phyloP scores from a whole-genome alignment of 1,139 yeast species.

The Geotrichum carabidarum region DNA sequence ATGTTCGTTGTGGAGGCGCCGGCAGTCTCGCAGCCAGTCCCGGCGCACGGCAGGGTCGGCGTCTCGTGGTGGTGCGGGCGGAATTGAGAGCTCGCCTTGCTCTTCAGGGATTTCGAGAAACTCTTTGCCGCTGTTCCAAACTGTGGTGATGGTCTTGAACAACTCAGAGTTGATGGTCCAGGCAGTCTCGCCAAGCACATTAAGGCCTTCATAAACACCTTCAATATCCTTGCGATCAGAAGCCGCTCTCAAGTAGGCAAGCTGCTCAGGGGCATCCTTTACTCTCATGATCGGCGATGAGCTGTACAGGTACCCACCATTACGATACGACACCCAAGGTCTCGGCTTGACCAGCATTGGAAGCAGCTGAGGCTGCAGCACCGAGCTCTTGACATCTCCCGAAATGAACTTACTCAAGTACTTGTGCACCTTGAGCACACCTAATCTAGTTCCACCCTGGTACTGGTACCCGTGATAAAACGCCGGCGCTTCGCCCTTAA shows the following conservation, averaged over 20 bases:
- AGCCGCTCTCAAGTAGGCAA: slow-evolving; percentile 82
- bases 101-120: slow-evolving; percentile 74
- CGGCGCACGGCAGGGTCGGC: slow-evolving; percentile 65
- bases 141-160: slow-evolving; percentile 62
- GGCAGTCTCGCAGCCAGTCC: slow-evolving; percentile 61
- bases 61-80: slow-evolving; percentile 58
- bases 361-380: slow-evolving; percentile 79
- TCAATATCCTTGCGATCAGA: slow-evolving; percentile 62
- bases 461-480: slow-evolving; percentile 84
- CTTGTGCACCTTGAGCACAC: slow-evolving; percentile 74
- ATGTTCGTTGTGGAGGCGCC: slow-evolving; percentile 53
- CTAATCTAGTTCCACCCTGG: slow-evolving; percentile 70
- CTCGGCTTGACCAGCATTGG: slow-evolving; percentile 92
- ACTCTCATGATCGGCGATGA: slow-evolving; percentile 64
- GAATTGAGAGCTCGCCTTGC: slow-evolving; percentile 50
- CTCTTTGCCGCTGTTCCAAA: slow-evolving; percentile 81
- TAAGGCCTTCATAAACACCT: slow-evolving; percentile 71
- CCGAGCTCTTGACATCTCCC: slow-evolving; percentile 58
- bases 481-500: slow-evolving; percentile 79
- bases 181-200: slow-evolving; percentile 80
- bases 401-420: slow-evolving; percentile 61
- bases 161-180: slow-evolving; percentile 85
- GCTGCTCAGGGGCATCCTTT: slow-evolving; percentile 83
- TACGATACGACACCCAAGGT: slow-evolving; percentile 76
- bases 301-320: slow-evolving; percentile 77